A percentile compares a stretch with the other conserved stretches of the same genome.
Conservation (phyloP, 192 early-diverging fungal species). For the Mortierella hygrophila region DNA sequence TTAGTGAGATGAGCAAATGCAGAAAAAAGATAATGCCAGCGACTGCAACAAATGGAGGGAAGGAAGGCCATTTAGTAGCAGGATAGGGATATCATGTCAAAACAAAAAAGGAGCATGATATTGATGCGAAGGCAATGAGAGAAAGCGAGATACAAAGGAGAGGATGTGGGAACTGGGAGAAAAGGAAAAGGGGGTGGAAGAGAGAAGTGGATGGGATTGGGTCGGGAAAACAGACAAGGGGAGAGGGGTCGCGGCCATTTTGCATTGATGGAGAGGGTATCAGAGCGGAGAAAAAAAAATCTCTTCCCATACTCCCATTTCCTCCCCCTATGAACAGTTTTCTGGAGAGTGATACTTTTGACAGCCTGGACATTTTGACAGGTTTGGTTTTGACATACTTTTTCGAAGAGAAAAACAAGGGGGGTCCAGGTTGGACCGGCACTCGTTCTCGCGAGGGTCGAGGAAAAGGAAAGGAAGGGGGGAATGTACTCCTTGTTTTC, state of each 20-base stretch:
- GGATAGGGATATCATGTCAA: background rate
- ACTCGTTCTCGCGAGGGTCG: background rate
- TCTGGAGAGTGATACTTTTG: background rate
- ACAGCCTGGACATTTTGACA: slow-evolving; percentile 1
- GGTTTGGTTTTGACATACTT: background rate
- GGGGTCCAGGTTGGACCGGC: background rate
- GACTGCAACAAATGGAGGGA: too few relatives aligned
- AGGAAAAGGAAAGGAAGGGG: background rate
- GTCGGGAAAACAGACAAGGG: too few relatives aligned
- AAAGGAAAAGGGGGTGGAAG: background rate
- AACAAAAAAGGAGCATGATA: background rate
- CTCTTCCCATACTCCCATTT: background rate
- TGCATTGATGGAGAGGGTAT: background rate
- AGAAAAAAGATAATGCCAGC: background rate
- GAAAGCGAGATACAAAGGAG: too few relatives aligned
- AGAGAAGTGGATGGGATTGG: background rate
- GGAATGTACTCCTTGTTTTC: background rate
- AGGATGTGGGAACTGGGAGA: background rate
- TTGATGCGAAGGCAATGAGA: background rate
- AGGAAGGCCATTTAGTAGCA: background rate
- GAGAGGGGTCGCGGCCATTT: background rate
- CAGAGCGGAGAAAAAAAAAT: background rate
- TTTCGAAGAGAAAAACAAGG: background rate
- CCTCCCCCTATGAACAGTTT: too few relatives aligned
- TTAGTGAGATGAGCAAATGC: background rate